phyloP scores from a whole-genome alignment of 108 stramenopile species.

The Nitzschia palea region DNA sequence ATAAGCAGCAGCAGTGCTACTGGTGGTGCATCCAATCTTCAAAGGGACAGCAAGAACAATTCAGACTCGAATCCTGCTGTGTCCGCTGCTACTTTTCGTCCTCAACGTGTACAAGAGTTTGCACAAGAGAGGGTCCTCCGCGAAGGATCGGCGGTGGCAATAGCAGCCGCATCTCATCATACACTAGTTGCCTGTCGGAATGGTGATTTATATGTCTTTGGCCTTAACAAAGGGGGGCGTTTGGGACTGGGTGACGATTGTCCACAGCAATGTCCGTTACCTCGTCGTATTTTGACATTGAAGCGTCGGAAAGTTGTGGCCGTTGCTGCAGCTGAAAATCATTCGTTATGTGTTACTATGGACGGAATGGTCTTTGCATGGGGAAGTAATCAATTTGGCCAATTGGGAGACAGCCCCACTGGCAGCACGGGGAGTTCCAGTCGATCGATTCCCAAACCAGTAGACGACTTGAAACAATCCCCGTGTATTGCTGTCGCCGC shows the following conservation, averaged over 20 bases:
- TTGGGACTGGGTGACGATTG: conserved; percentile 64
- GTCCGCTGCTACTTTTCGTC: conserved; percentile 29
- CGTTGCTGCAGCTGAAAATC: conserved; percentile 84
- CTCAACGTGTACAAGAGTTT: conserved; percentile 57
- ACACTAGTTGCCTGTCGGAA: conserved; percentile 64
- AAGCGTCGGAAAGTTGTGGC: conserved; percentile 50
- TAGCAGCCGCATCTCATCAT: conserved; percentile 78
- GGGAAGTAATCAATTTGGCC: conserved; percentile 86
- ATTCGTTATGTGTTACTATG: conserved; percentile 65
- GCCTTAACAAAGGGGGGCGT: conserved; percentile 78
- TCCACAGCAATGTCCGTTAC: conserved; percentile 55
- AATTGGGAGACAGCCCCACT: conserved; percentile 44
- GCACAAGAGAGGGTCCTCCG: conserved; percentile 37
- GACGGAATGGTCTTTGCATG: conserved; percentile 73
- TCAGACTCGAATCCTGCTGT: background rate
- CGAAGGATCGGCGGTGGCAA: conserved; percentile 61
- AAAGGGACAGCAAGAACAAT: background rate
- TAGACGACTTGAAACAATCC: conserved; percentile 63
- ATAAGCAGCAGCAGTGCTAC: conserved; percentile 13
- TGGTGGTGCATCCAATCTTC: background rate
- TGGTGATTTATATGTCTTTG: conserved; percentile 77
- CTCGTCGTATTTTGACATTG: conserved; percentile 62
- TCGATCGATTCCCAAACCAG: conserved; percentile 61
- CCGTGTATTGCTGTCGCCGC: conserved; percentile 74
- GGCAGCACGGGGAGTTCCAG: conserved; percentile 17